Evolutionary conservation across 1,284 basidiomycete species (phyloP).

Genomic region (Takashimella koratensis): DNA sequence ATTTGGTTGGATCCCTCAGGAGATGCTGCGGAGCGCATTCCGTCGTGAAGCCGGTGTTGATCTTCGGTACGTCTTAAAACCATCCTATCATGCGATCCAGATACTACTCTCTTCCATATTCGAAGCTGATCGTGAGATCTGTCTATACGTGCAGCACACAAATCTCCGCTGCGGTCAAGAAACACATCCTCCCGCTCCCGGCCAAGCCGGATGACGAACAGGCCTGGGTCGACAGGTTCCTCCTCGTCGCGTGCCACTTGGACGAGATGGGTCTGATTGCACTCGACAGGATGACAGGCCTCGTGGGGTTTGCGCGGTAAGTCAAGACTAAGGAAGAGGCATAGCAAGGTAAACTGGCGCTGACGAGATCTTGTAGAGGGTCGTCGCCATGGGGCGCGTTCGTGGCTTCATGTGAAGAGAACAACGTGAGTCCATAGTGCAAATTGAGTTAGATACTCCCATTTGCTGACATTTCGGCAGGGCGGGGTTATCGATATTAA

Average conservation of each 20-base stretch:
- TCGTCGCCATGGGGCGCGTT: constrained; percentile 51
- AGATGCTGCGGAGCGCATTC: constrained; percentile 57
- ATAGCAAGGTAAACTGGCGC: background rate
- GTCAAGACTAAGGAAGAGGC: background rate
- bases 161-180: constrained; percentile 53
- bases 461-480: constrained; percentile 51
- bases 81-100: background rate
- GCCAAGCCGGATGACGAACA: constrained; percentile 62
- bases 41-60: constrained; percentile 54
- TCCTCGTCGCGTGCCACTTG: constrained; percentile 70
- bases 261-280: constrained; percentile 59
- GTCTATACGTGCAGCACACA: constrained; percentile 18
- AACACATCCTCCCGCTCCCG: constrained; percentile 78
- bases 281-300: constrained; percentile 61
- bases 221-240: constrained; percentile 78
- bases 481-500: constrained; percentile 80
- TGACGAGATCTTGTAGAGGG: constrained; percentile 15
- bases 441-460: background rate
- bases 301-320: constrained; percentile 49
- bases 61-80: constrained; percentile 54
- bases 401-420: constrained; percentile 64
- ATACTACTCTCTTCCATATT: background rate
- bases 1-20: constrained; percentile 90
- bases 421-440: constrained; percentile 62
- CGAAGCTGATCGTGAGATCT: background rate